These are phyloP conservation scores for Lachancea kluyveri DNA, from an alignment of 805 yeast species.

Conservation along the genomic window DNA sequence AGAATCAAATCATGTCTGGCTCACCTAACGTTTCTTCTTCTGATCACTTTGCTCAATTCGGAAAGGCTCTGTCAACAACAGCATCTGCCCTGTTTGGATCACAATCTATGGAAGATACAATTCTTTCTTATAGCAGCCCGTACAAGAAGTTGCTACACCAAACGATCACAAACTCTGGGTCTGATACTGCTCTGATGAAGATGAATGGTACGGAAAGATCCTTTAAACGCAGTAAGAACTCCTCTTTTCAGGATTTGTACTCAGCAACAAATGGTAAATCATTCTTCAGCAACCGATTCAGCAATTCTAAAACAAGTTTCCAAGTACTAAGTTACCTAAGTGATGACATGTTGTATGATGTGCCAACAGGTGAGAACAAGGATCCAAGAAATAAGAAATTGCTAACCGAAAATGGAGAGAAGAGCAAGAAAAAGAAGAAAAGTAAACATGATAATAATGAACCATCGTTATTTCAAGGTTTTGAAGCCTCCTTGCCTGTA, in stretches of 20 bases:
- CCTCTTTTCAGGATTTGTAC: conserved; percentile 24
- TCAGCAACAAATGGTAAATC: conserved; percentile 31
- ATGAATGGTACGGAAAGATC: conserved; percentile 6
- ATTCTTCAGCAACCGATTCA: conserved; percentile 34
- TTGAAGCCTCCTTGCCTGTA: conserved; percentile 51
- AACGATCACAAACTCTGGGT: conserved; percentile 20
- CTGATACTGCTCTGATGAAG: conserved; percentile 13
- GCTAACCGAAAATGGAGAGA: conserved; percentile 12
- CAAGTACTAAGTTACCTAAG: conserved; percentile 50
- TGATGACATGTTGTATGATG: conserved; percentile 51
- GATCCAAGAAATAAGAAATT: conserved; percentile 5
- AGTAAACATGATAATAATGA: conserved; percentile 13
- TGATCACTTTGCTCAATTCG: conserved; percentile 32
- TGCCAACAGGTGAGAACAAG: conserved; percentile 35
- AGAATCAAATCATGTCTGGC: no score
- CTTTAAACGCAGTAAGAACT: conserved; percentile 6
- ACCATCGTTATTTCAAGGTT: conserved; percentile 64
- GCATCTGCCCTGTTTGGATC: conserved; percentile 50
- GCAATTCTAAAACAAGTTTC: conserved; percentile 36
- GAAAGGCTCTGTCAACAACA: conserved; percentile 48
- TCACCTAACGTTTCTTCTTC: conserved; percentile 13
- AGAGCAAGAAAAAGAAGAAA: conserved; percentile 7
- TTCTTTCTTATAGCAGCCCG: conserved; percentile 28
- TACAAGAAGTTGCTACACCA: conserved; percentile 25
- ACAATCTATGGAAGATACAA: conserved; percentile 29